Percentiles rank a stretch among this genome's conserved stretches.
Conservation (phyloP, 257 asterid genomes). For the Penstemon davidsonii region DNA sequence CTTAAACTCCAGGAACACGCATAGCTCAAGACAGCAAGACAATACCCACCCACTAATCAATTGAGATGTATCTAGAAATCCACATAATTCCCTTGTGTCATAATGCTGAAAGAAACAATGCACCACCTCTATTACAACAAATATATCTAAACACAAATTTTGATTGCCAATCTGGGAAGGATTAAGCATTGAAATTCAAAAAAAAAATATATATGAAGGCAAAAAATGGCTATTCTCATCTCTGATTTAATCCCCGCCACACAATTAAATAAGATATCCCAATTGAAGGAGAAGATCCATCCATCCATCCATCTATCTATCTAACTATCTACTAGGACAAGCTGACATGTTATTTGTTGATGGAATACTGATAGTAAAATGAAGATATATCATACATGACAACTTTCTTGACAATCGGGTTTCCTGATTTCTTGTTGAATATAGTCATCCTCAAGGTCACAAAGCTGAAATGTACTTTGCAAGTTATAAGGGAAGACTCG, state of each 20-base stretch:
- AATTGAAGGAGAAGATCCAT: slow-evolving; percentile 4
- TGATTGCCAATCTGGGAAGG: not conserved
- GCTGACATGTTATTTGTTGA: not conserved
- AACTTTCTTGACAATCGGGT: slow-evolving; percentile 52
- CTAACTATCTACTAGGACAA: not conserved
- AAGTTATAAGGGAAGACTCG: slow-evolving; percentile 70
- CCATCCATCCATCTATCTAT: not conserved
- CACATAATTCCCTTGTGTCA: not conserved
- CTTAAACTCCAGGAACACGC: slow-evolving; percentile 1
- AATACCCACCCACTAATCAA: not conserved
- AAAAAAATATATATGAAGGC: not conserved
- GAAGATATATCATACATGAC: slow-evolving; percentile 61
- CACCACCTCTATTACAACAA: not conserved
- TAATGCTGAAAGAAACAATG: slow-evolving; percentile 2
- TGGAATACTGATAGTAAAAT: slow-evolving; percentile 4
- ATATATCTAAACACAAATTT: not conserved
- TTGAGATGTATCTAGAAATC: not conserved
- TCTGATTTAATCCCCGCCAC: no score
- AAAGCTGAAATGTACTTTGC: slow-evolving; percentile 63
- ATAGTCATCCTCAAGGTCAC: slow-evolving; percentile 81
- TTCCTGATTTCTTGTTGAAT: slow-evolving; percentile 89
- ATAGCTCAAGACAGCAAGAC: slow-evolving; percentile 9
- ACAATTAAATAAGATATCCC: not conserved
- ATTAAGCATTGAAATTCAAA: slow-evolving; percentile 8
- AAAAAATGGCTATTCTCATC: no score